Base-by-base conservation (phyloP, 2,329 filamentous ascomycete genomes). In the Teratosphaeria gauchensis region DNA sequence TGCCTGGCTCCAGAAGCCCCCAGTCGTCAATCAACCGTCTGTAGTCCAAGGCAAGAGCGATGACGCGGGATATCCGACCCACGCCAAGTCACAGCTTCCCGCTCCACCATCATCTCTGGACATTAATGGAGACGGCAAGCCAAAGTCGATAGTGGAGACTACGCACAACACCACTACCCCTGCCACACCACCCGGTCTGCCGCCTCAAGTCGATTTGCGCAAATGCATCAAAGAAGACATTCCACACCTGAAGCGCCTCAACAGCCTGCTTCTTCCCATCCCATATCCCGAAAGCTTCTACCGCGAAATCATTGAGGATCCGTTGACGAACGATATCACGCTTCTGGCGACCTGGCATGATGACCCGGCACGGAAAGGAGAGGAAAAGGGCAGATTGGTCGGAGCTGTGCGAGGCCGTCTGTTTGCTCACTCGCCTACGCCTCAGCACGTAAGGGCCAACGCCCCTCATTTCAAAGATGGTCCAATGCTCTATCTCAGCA, bases 261-360 rank as follows among this genome's bases (percentile, higher is more conserved):
- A 81, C 55, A 74, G 77, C 57, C 72, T 84, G 4, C 77, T 84
- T 1, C 76, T 87, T 1, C 84, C 84, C 6, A 81, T 86, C 58
- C 77, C 81, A 56, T 87, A 87, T 66, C 79, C 82, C 2, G 77
- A 80, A 53, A 77, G 75, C 19, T 86, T 86, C 75, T 87, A 83
- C 74, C 78, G 77, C 21, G 81, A 83, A 60, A 83, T 79, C 48
- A 75, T 85, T 68, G 77, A 78, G 2, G 82, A 85, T 58, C 74
- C 78, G 2, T 69, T 80, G 52, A 73, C 77, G 57, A 74, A 77
- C 48, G 76, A 78, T 59, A 70, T 86, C 57, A 84, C 84, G 8
- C 77, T 84, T n/a, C 77, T 84, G 51, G 83, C 82, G 3, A 66
- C 84, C 53, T 85, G 84, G 75, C 77, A 80, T 66, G 76, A 80